Base-by-base conservation (phyloP, 164 flowering plant genomes). In the Taxillus chinensis region DNA sequence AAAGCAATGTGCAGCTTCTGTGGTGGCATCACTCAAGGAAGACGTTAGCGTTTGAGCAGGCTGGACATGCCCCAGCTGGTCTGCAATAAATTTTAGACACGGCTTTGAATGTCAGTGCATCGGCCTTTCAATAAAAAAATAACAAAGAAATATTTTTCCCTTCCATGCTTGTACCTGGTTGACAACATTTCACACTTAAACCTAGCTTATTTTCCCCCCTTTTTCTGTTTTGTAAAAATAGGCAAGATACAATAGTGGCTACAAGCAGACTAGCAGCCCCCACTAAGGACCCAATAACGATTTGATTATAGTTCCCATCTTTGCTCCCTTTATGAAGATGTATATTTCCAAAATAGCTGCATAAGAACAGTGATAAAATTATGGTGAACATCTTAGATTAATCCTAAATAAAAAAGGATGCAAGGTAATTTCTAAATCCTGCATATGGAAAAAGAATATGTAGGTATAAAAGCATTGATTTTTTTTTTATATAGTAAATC, bases 1-100 rank as follows among this genome's bases (percentile, higher is more conserved):
- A 74, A 90, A 95, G 77, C 85, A 84, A 66, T 91, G 92, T 56
- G 96, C 91, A 43, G 93, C 69, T 72, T 95, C 95, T 39, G 84
- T 53, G 15, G 80, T 75, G 65, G 75, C 70, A 62, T 84, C 82
- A 66, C 71, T 77, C 56, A 78, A 73, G 55, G 80, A 70, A 62
- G 92, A 76, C 45, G 62, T 69, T 52, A 69, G 67, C 75, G 70
- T 79, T 70, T 86, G 81, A 61, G 76, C 43, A 64, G 91, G 78
- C 58, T 72, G 60, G 43, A 65, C 62, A 58, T 50, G 64, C 27
- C 66, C 55, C 56, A 59, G 63, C 70, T 75, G 67, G 41, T 73
- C 88, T 83, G 77, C 52, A 52, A 68, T 64, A 39, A 66, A 60
- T 59, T 46, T 7, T 11, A 48, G n/a, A 57, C 27, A 67, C 53